phyloP scores from a whole-genome alignment of 2,329 filamentous ascomycete species.

The Lojkania enalia region DNA sequence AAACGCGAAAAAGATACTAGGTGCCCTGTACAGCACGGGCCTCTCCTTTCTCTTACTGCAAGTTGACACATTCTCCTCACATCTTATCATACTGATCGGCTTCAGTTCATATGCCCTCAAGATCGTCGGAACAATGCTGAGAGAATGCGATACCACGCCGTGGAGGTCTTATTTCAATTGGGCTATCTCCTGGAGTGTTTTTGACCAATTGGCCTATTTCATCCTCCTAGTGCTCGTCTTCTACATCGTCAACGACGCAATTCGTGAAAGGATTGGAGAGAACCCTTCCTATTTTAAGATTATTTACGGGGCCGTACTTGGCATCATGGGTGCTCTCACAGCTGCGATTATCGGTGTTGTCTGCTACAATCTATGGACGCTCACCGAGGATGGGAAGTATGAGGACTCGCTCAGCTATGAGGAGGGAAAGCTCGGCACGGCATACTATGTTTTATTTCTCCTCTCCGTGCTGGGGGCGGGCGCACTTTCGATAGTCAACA shows the following conservation, averaged over 20 bases:
- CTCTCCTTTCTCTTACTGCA: constrained; percentile 22
- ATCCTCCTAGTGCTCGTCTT: constrained; percentile 29
- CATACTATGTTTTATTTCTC: constrained; percentile 23
- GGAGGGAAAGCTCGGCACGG: constrained; percentile 9
- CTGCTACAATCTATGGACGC: constrained; percentile 18
- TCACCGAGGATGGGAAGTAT: constrained; percentile 1
- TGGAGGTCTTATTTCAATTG: constrained; percentile 10
- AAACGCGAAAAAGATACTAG: constrained; percentile 26
- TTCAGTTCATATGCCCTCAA: constrained; percentile 15
- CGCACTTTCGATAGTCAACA: constrained; percentile 16
- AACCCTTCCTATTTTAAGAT: constrained; percentile 14
- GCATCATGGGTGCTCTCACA: constrained; percentile 26
- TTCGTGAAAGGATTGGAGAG: constrained; percentile 24
- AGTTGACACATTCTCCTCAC: constrained; percentile 6
- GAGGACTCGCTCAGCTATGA: not conserved
- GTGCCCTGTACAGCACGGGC: constrained; percentile 20
- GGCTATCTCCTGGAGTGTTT: constrained; percentile 22
- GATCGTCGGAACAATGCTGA: constrained; percentile 18
- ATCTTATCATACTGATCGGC: not conserved
- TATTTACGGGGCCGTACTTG: constrained; percentile 15
- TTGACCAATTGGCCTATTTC: constrained; percentile 23
- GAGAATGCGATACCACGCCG: constrained; percentile 14
- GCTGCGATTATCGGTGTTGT: constrained; percentile 14
- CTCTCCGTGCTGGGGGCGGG: constrained; percentile 20
- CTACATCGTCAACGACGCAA: constrained; percentile 28